Conservation (phyloP, 768 basidiomycete species). For the Termitomyces sp. region DNA sequence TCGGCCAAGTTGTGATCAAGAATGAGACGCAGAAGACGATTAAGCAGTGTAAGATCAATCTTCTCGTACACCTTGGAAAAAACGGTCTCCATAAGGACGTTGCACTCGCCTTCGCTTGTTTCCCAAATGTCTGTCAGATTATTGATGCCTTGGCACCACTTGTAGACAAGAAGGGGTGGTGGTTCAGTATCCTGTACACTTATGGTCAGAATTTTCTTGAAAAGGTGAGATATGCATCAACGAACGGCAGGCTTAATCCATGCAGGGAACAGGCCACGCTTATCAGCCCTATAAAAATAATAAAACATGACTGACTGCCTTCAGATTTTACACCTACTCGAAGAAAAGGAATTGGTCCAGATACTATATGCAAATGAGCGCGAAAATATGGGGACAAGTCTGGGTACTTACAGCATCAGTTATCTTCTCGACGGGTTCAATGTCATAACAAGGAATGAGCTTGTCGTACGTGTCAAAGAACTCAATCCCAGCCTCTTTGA, state of each 20-base stretch:
- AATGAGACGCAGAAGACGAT: constrained; percentile 92
- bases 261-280: constrained; percentile 94
- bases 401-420: constrained; percentile 77
- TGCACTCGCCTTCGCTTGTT: constrained; percentile 95
- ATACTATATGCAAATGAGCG: constrained; percentile 43
- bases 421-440: constrained; percentile 99
- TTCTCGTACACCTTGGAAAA: constrained; percentile 98
- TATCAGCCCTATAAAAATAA: constrained; percentile 60
- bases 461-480: constrained; percentile 98
- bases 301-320: neutral
- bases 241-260: constrained; percentile 94
- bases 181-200: constrained; percentile 77
- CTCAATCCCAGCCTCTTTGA: constrained; percentile 97
- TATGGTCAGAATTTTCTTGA: neutral
- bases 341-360: constrained; percentile 99
- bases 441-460: constrained; percentile 97
- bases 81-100: constrained; percentile 98
- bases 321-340: constrained; percentile 41
- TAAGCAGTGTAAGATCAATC: constrained; percentile 93
- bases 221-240: neutral
- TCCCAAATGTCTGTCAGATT: constrained; percentile 99
- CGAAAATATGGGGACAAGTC: neutral
- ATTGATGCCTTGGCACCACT: constrained; percentile 99
- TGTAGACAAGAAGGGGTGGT: constrained; percentile 94
- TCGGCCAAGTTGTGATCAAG: constrained; percentile 98